Base-by-base conservation (phyloP, 2,329 filamentous ascomycete species). In the Tolypocladium tropicale region DNA sequence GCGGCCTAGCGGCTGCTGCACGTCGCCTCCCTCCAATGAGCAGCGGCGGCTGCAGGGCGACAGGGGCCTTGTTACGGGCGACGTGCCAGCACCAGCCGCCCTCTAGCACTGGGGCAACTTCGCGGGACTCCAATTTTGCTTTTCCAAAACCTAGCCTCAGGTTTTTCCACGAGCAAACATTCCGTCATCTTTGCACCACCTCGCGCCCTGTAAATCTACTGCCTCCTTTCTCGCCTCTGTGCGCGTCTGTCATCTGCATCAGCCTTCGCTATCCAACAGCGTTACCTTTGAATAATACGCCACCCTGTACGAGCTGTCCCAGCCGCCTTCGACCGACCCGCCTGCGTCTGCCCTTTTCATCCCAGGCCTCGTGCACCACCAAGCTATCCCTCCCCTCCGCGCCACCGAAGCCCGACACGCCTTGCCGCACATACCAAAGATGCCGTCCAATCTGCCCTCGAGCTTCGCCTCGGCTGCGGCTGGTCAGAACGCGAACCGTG, bases 381-480 rank as follows among this genome's bases (percentile, higher is more conserved):
- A 46, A 50, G 43, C 52, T 43, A 18, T 53, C 25, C 48, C n/a
- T 39, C 18, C 37, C n/a, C 36, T n/a, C n/a, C 51, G 23, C 41
- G 53, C 50, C 39, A 7, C 21, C 33, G 28, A 53, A 49, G 41
- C 43, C 30, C 32, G 32, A 54, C 53, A 54, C 53, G 46, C 30
- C 21, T 50, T 49, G 50, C 23, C 52, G 39, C 55, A 54, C 61
- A 60, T 59, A 57, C 58, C 52, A 72, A 60, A 60, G 58, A 79
- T 90, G 87, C 82, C 86, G 76, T 83, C 85, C 70, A 85, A 88
- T 76, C 81, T 90, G 72, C 85, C 87, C 66, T 90, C 88, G 65
- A 91, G 86, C 79, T 92, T 92, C 75, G 88, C 88, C 70, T 90
- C 88, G 69, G 88, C 88, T 66, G 88, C 88, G 64, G 88, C 88